Evolutionary conservation across 495 filamentous ascomycete genomes (phyloP).

Genomic region (Xylaria scruposa): DNA sequence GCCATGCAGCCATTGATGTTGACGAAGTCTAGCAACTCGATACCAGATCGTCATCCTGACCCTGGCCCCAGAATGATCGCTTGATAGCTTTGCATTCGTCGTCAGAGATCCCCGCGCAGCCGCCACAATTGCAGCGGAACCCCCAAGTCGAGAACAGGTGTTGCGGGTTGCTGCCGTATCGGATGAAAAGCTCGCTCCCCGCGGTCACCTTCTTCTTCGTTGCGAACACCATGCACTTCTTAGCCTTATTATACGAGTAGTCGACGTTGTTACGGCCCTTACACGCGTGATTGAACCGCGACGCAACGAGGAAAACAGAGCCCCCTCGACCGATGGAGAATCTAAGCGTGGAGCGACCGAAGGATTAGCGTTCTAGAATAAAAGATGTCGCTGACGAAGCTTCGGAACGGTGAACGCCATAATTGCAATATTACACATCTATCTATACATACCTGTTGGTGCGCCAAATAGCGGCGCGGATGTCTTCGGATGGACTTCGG

Average conservation of each 20-base stretch:
- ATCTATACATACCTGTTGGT: conserved; percentile 22
- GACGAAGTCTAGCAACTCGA: not conserved
- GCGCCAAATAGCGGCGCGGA: conserved; percentile 20
- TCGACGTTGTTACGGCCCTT: conserved; percentile 34
- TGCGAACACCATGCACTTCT: conserved; percentile 27
- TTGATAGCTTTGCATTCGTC: conserved; percentile 10
- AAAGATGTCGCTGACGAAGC: not conserved
- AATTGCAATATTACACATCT: not conserved
- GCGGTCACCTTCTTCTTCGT: conserved; percentile 19
- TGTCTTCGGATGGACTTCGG: conserved; percentile 11
- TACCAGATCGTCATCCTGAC: not conserved
- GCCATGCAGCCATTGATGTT: not conserved
- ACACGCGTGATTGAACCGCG: conserved; percentile 48
- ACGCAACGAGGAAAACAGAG: conserved; percentile 37
- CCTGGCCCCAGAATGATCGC: not conserved
- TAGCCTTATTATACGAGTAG: conserved; percentile 26
- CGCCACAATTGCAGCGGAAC: conserved; percentile 41
- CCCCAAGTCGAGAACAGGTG: conserved; percentile 38
- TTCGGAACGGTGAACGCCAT: not conserved
- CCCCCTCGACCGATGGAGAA: conserved; percentile 32
- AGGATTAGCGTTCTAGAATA: not conserved
- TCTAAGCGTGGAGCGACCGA: conserved; percentile 18
- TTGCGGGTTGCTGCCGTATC: conserved; percentile 36
- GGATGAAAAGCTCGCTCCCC: conserved; percentile 41
- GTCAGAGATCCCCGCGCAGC: conserved; percentile 31